These are phyloP conservation scores for Phycomyces blakesleeanus DNA, from an alignment of 192 early-diverging fungal species.

Conservation along the genomic window DNA sequence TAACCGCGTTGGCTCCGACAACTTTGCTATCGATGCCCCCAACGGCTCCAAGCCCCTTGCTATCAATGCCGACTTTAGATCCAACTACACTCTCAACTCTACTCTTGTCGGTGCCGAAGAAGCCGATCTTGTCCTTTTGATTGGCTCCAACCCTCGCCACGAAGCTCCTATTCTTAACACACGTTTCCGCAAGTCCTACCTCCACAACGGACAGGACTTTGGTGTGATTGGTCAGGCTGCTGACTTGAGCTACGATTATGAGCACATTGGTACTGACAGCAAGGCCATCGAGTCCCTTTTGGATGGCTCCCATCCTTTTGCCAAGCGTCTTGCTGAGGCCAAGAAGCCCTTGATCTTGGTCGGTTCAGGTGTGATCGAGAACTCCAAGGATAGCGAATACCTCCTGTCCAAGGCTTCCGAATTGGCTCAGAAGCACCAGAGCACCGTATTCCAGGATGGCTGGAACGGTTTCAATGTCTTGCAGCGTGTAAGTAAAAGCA, in stretches of 20 bases:
- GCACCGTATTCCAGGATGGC: slow-evolving; percentile 63
- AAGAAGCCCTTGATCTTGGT: slow-evolving; percentile 91
- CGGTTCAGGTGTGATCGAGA: slow-evolving; percentile 76
- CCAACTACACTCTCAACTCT: slow-evolving; percentile 85
- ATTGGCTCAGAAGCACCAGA: slow-evolving; percentile 64
- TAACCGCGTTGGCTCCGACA: slow-evolving; percentile 83
- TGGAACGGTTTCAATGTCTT: slow-evolving; percentile 94
- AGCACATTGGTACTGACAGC: slow-evolving; percentile 69
- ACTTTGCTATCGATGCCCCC: slow-evolving; percentile 69
- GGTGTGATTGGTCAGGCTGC: slow-evolving; percentile 75
- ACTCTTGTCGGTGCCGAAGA: slow-evolving; percentile 86
- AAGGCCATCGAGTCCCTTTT: slow-evolving; percentile 67
- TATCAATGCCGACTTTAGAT: slow-evolving; percentile 74
- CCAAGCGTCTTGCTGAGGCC: slow-evolving; percentile 69
- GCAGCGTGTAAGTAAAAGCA: slow-evolving; percentile 79
- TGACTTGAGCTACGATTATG: slow-evolving; percentile 89
- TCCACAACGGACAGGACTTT: slow-evolving; percentile 75
- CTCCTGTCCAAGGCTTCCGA: slow-evolving; percentile 74
- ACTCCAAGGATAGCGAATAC: slow-evolving; percentile 63
- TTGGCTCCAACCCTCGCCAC: slow-evolving; percentile 95
- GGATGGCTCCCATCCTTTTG: slow-evolving; percentile 68
- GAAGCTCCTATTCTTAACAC: slow-evolving; percentile 96
- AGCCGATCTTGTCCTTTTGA: slow-evolving; percentile 85
- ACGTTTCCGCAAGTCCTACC: slow-evolving; percentile 90
- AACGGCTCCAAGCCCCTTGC: slow-evolving; percentile 47